Base-by-base conservation (phyloP, 768 basidiomycete genomes). In the Trametes elegans region DNA sequence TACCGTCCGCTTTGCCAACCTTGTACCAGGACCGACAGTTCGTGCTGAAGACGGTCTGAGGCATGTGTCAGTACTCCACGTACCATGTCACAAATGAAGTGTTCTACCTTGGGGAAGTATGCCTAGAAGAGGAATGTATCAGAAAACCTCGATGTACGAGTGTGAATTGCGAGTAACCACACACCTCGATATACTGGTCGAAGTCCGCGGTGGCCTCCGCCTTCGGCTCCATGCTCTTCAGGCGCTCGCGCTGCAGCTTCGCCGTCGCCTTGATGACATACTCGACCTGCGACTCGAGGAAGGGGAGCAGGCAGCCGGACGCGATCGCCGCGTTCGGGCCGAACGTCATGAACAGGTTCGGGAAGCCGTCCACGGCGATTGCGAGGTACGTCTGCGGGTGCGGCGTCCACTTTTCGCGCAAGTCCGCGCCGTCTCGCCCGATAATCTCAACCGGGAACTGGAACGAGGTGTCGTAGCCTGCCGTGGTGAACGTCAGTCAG, bases 21-120 rank as follows among this genome's bases (percentile, higher is more conserved):
- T 84, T 84, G 60, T 84, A 85, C 83, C 84, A 86, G 24, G 81
- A 80, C 7, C 75, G 71, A 60, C 83, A 85, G 57, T 78, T 79
- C 43, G 76, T 73, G 21, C 77, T 74, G 64, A 79, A 85, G 2
- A 85, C 81, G 4, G 81, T 84, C 80, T 83, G 49, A 10, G 19
- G 14, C 26, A 11, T 19, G 50, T 23, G 43, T 35, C n/a, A n/a
- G n/a, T 24, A 8, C 34, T 35, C 10, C 10, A n/a, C n/a, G n/a
- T n/a, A n/a, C n/a, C n/a, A n/a, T n/a, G 7, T 3, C 2, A 27
- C 26, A 10, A 50, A 24, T 18, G 35, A 3, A 31, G 14, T 57
- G 19, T 68, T n/a, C 26, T 29, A 78, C 81, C 58, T 61, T 73
- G 2, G 74, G 76, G 67, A 80, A 80, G 55, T 79, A 79, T 52